A percentile compares a stretch with the other conserved stretches of the same genome.
phyloP scores from a whole-genome alignment of 148 eudicot genomes.

The Vaccinium corymbosum region DNA sequence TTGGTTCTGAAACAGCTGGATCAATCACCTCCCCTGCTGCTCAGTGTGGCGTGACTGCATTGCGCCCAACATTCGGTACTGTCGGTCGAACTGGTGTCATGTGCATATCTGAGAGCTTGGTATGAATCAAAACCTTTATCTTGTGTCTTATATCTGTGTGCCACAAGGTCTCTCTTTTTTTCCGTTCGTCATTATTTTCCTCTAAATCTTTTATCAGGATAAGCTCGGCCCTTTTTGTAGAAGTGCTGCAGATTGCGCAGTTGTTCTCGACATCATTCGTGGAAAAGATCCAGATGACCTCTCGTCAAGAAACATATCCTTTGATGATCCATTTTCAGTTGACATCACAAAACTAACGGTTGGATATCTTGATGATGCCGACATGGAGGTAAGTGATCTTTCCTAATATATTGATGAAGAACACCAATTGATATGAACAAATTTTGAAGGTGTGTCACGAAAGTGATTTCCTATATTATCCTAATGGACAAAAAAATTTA shows the following conservation, averaged over 20 bases:
- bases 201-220: constrained; percentile 43
- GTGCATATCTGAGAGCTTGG: constrained; percentile 94
- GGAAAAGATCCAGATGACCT: constrained; percentile 83
- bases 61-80: constrained; percentile 81
- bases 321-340: constrained; percentile 68
- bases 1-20: constrained; percentile 94
- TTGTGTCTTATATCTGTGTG: background rate
- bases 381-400: constrained; percentile 54
- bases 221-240: constrained; percentile 96
- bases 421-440: too few species aligned
- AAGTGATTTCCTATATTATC: too few species aligned
- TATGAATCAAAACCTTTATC: constrained; percentile 20
- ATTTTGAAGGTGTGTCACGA: too few species aligned
- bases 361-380: constrained; percentile 88
- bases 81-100: constrained; percentile 88
- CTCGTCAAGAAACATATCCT: constrained; percentile 65
- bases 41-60: constrained; percentile 84
- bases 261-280: constrained; percentile 60
- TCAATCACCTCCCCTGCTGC: constrained; percentile 85
- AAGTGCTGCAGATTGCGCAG: constrained; percentile 75
- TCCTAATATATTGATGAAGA: too few species aligned
- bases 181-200: background rate
- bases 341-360: constrained; percentile 73
- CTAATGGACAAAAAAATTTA: background rate
- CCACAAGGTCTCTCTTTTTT: too few species aligned